Evolutionary conservation across 2,329 filamentous ascomycete genomes (phyloP), one percentile per base, ranked within the genome.

Genomic region (Monosporascus cannonballus): DNA sequence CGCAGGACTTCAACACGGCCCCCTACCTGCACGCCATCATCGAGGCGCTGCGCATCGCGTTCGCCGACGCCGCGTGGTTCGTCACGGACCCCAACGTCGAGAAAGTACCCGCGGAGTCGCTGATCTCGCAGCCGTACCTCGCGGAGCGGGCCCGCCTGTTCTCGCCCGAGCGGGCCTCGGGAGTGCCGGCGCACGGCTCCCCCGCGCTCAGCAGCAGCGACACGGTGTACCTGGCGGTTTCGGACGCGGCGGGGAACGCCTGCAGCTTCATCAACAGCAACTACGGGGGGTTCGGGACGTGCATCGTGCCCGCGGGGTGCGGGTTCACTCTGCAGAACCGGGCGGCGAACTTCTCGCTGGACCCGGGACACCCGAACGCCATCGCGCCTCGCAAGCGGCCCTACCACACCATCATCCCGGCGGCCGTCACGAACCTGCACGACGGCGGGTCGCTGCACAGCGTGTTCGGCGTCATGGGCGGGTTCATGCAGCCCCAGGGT

Each of bases 381-480:
- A 76, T 96, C 15, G 89, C 83, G 7, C 89, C 91, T 0, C 76
- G 85, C 36, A 97, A 97, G 75, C 74, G 94, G 46, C 94, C 94
- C 0, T 99, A 97, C 71, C 94, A 97, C 71, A 99, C 94, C 51
- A 97, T 99, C 69, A 99, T 99, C 63, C 93, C 94, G 0, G 93
- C 89, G 0, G 80, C 97, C 69, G 84, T 93, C 18, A 97, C 94
- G 0, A 90, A 94, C 60, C 68, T 82, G 18, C 73, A 74, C 4
- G 90, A 95, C 61, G 82, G 83, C 25, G 42, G 42, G 11, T 85
- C 81, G 48, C 73, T 97, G 52, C 89, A 96, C 69, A 87, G 84
- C 4, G 88, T 96, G 0, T 96, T 93, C 64, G 94, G 94, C 50
- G 93, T 97, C 55, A 97, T 97, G 94, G 94, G 94, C 50, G 93